Evolutionary conservation across 345 rosid species (phyloP).

Genomic region (Eucalyptus grandis): DNA sequence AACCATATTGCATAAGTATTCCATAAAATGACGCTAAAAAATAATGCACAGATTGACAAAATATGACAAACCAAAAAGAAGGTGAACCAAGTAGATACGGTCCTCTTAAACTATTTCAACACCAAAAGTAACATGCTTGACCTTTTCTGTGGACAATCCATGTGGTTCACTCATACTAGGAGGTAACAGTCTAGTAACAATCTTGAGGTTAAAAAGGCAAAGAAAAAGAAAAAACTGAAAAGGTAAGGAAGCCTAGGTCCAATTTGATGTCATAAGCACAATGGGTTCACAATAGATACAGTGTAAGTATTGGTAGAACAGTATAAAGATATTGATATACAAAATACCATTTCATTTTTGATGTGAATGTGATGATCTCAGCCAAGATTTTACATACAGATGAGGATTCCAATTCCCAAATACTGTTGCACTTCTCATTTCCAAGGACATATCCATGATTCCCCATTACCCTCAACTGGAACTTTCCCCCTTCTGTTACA

Average conservation of each 20-base stretch:
- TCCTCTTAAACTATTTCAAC: not conserved
- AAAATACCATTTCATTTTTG: not conserved
- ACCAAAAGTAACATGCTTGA: not conserved
- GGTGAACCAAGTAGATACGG: not conserved
- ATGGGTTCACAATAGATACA: not conserved
- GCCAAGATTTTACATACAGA: not conserved
- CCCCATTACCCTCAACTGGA: not conserved
- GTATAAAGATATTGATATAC: not conserved
- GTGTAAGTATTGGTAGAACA: not conserved
- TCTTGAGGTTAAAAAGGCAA: not conserved
- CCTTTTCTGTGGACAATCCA: not conserved
- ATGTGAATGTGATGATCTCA: not conserved
- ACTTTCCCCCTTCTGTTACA: not conserved
- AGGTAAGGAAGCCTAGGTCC: not conserved
- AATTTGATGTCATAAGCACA: not conserved
- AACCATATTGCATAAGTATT: not conserved
- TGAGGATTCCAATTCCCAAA: not conserved
- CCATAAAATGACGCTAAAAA: not conserved
- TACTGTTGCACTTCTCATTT: not conserved
- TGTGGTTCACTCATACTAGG: not conserved
- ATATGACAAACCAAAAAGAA: not conserved
- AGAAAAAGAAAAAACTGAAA: not conserved
- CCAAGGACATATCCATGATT: not conserved
- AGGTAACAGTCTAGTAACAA: not conserved
- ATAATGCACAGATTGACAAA: not conserved